phyloP scores from a whole-genome alignment of 208 protist species.

The Wallacemonas sp. region DNA sequence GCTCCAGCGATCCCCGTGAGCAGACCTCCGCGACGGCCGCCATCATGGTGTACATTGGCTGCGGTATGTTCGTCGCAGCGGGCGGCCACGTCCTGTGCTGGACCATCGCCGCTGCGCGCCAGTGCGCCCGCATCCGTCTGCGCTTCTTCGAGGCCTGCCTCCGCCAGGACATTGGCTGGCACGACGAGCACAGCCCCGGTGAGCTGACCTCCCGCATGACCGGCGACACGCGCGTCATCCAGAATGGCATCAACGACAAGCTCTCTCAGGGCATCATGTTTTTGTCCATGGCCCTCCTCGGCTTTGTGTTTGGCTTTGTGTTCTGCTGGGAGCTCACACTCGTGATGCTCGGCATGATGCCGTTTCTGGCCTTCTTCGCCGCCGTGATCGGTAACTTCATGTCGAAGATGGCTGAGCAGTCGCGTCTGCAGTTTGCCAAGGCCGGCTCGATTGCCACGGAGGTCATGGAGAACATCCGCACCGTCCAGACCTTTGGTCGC shows the following conservation, averaged over 20 bases:
- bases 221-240: constrained; percentile 70
- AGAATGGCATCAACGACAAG: constrained; percentile 90
- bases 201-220: constrained; percentile 77
- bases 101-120: constrained; percentile 51
- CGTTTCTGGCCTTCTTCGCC: constrained; percentile 52
- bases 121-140: constrained; percentile 53
- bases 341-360: constrained; percentile 79
- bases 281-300: constrained; percentile 69
- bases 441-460: constrained; percentile 87
- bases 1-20: constrained; percentile 15
- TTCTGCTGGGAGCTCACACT: constrained; percentile 81
- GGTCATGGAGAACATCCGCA: constrained; percentile 82
- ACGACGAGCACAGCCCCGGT: constrained; percentile 73
- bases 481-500: constrained; percentile 74
- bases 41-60: constrained; percentile 73
- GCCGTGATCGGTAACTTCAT: constrained; percentile 41
- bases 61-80: constrained; percentile 38
- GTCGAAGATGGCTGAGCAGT: constrained; percentile 42
- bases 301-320: constrained; percentile 77
- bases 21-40: constrained; percentile 36
- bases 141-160: constrained; percentile 66
- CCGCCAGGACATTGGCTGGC: constrained; percentile 89
- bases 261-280: constrained; percentile 69
- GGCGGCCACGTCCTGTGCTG: constrained; percentile 49
- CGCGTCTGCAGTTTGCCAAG: constrained; percentile 72